A percentile compares a stretch with the other conserved stretches of the same genome.
phyloP scores from a whole-genome alignment of 1,284 basidiomycete genomes.

The Papiliotrema flavescens region DNA sequence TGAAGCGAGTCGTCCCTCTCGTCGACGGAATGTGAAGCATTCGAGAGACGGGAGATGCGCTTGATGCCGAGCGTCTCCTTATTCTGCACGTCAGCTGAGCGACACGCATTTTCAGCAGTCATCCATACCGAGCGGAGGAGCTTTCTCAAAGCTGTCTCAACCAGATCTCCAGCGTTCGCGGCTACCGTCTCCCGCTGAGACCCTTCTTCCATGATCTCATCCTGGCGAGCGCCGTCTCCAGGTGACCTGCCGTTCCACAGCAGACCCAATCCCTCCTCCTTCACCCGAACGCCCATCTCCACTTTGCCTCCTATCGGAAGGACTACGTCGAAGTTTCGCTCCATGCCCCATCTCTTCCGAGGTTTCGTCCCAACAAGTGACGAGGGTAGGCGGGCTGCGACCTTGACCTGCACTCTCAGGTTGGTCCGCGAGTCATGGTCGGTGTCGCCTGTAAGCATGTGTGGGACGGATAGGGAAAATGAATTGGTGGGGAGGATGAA shows the following conservation, averaged over 20 bases:
- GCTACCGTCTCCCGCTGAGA: too few relatives aligned
- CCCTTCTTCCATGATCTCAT: too few relatives aligned
- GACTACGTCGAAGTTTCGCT: constrained; percentile 19
- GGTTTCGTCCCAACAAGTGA: constrained; percentile 8
- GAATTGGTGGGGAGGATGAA: not conserved
- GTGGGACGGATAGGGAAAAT: not conserved
- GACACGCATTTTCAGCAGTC: not conserved
- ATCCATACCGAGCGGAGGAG: too few relatives aligned
- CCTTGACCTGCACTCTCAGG: constrained; percentile 15
- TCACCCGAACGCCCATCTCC: constrained; percentile 2
- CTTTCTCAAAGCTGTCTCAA: too few relatives aligned
- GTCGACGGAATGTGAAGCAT: too few relatives aligned
- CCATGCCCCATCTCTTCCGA: constrained; percentile 8
- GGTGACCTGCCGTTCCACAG: too few relatives aligned
- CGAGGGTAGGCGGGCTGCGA: constrained; percentile 8
- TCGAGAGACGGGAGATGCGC: not conserved
- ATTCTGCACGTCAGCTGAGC: not conserved
- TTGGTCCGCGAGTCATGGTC: not conserved
- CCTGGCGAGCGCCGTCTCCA: too few relatives aligned
- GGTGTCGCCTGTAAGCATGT: not conserved
- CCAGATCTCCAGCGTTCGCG: too few relatives aligned
- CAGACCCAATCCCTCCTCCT: constrained; percentile 2
- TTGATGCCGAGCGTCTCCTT: not conserved
- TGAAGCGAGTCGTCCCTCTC: not conserved
- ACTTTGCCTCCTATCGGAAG: constrained; percentile 19